A percentile compares a stretch with the other conserved stretches of the same genome.
Conservation (phyloP, 1,284 basidiomycete genomes). For the Sutorius eximius region DNA sequence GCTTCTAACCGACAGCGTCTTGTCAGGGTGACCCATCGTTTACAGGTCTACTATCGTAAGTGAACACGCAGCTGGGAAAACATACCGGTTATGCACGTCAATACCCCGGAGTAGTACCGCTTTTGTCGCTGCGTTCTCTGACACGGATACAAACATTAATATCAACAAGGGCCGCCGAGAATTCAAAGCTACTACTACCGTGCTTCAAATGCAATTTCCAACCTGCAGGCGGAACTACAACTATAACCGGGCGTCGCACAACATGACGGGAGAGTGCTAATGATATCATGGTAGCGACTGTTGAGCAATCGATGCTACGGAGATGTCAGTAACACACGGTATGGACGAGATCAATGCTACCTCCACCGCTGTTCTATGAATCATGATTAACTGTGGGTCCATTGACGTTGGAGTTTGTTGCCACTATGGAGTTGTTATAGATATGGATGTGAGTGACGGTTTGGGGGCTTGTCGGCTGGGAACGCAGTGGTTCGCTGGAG, state of each 20-base stretch:
- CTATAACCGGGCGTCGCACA: background rate
- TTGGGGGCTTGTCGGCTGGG: constrained; percentile 2
- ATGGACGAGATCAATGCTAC: background rate
- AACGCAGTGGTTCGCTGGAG: background rate
- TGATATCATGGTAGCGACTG: background rate
- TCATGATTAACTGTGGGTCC: background rate
- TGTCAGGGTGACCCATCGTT: too few relatives aligned
- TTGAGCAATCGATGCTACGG: constrained; percentile 5
- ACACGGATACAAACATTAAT: too few relatives aligned
- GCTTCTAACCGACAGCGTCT: too few relatives aligned
- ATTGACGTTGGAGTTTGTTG: constrained; percentile 1
- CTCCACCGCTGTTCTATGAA: constrained; percentile 6
- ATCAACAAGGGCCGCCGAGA: too few relatives aligned
- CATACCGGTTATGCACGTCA: too few relatives aligned
- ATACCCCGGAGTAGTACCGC: too few relatives aligned
- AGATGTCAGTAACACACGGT: background rate
- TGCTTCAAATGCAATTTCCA: background rate
- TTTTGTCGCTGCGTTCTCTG: too few relatives aligned
- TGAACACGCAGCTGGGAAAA: too few relatives aligned
- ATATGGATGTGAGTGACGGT: background rate
- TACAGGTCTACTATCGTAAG: too few relatives aligned
- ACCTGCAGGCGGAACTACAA: background rate
- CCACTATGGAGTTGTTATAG: constrained; percentile 7
- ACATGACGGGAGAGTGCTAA: background rate
- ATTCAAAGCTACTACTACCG: background rate